Base-by-base conservation (phyloP, 2,329 filamentous ascomycete genomes). In the Leptographium wingfieldii region DNA sequence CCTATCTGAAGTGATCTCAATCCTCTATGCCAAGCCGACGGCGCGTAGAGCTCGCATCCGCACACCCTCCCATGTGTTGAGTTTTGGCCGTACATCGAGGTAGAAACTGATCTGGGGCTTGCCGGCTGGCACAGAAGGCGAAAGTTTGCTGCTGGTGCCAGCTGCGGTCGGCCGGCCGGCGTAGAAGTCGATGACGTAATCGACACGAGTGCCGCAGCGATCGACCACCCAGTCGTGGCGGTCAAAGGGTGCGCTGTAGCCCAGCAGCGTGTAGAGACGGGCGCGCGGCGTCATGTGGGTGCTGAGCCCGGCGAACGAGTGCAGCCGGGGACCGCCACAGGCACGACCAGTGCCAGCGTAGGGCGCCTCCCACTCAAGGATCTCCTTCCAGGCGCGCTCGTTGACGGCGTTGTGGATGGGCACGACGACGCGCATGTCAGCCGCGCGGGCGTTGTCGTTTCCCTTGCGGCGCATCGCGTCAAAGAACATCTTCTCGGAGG, bases 361-460 rank as follows among this genome's bases (percentile, higher is more conserved):
- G 0, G 86, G 87, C 52, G 76, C 79, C 74, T 99, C 94, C 94
- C 94, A 99, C 53, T 82, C 77, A 66, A 88, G 83, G 65, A 99
- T 97, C 75, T 97, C 88, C 63, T 83, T 79, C 94, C 94, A 99
- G 0, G 94, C 94, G 51, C 90, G 80, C 80, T 99, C 94, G 73
- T 99, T 99, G 63, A 99, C 94, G 53, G 94, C 94, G 71, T 99
- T 99, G 75, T 99, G 94, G 68, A 97, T 97, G 3, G 91, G 94
- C 59, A 97, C 92, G 40, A 97, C 92, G 40, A 88, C 88, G 68
- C 83, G 86, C 86, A 96, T 96, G 73, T 96, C 91, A 6, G 80
- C 76, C 0, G 82, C 83, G 16, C 79, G 76, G 35, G 82, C 88
- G 62, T 80, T 85, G 62, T 85, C 83, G 75, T 91, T 86, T 52